Evolutionary conservation across 2,329 filamentous ascomycete species (phyloP), one percentile per base, ranked within the genome.

Genomic region (Phialophora expanda): DNA sequence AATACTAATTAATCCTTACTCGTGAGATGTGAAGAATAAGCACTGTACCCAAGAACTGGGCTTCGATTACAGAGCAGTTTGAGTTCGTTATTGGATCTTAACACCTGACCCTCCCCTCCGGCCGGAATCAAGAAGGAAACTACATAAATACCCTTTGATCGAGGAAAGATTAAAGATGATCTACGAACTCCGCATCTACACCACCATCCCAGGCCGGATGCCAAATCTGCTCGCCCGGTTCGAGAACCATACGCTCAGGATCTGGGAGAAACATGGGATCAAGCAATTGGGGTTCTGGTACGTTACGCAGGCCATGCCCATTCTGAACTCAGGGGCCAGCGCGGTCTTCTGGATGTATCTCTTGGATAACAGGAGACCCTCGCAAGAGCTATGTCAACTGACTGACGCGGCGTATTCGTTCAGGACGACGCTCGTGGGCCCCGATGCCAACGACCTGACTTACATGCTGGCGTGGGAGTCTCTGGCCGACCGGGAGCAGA

Each of bases 371-470:
- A 34, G 28, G 14, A 44, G 14, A 44, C 17, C 20, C 38, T 44
- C 17, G 17, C 38, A 44, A 3, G 17, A n/a, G 38, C 38, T 1
- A 1, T 44, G 3, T 7, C 38, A 20, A 8, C 38, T 44, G 28
- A 8, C 38, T 44, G 28, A 55, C 17, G 20, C 4, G 28, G 20
- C 9, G 26, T 8, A 60, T 60, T 8, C 20, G 14, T 97, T 97
- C 76, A 93, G 90, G 72, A 93, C 98, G 87, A 90, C 92, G 67
- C 84, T 97, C 4, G 93, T 98, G 71, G 93, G 93, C 50, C 97
- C 97, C 79, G 91, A 90, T 72, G 86, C 89, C 54, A 89, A 90
- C 22, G 86, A 86, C 50, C 82, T 97, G 73, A 91, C 95, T 74
- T 87, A 95, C 22, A 78, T 96, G 41, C 86, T 89, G 9, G 91